Conservation (phyloP, 805 yeast species). For the Yamadazyma paraphyllophila region DNA sequence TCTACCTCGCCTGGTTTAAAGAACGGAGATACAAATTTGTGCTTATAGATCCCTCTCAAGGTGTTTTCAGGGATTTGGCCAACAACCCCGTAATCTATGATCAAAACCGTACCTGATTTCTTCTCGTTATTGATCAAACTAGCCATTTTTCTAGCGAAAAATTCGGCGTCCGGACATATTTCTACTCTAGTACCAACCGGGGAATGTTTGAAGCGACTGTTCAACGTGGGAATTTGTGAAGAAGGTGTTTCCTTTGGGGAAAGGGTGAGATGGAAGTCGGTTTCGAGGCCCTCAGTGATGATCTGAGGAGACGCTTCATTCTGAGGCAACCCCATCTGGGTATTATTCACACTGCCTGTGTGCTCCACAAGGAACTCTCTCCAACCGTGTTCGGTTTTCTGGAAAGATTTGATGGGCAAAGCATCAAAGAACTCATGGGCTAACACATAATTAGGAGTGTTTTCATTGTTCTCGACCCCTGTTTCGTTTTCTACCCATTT, state of each 20-base stretch:
- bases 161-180: slow-evolving; percentile 70
- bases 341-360: slow-evolving; percentile 34
- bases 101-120: slow-evolving; percentile 59
- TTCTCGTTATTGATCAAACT: slow-evolving; percentile 40
- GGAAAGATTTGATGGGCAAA: slow-evolving; percentile 70
- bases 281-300: slow-evolving; percentile 14
- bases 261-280: slow-evolving; percentile 54
- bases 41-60: slow-evolving; percentile 69
- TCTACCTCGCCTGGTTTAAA: slow-evolving; percentile 77
- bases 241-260: slow-evolving; percentile 62
- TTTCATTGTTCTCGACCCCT: slow-evolving; percentile 31
- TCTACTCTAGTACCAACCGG: slow-evolving; percentile 63
- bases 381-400: slow-evolving; percentile 68
- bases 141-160: slow-evolving; percentile 53
- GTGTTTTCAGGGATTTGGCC: slow-evolving; percentile 66
- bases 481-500: slow-evolving; percentile 62
- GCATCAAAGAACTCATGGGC: slow-evolving; percentile 92
- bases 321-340: slow-evolving; percentile 27
- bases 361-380: slow-evolving; percentile 71
- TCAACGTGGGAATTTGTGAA: slow-evolving; percentile 52
- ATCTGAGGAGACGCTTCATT: slow-evolving; percentile 11
- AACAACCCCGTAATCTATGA: slow-evolving; percentile 76
- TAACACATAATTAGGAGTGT: slow-evolving; percentile 56
- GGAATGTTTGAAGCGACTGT: slow-evolving; percentile 50
- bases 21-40: slow-evolving; percentile 73